These are phyloP conservation scores for Penicillium sp. DNA, from an alignment of 2,329 filamentous ascomycete species.

Conservation along the genomic window DNA sequence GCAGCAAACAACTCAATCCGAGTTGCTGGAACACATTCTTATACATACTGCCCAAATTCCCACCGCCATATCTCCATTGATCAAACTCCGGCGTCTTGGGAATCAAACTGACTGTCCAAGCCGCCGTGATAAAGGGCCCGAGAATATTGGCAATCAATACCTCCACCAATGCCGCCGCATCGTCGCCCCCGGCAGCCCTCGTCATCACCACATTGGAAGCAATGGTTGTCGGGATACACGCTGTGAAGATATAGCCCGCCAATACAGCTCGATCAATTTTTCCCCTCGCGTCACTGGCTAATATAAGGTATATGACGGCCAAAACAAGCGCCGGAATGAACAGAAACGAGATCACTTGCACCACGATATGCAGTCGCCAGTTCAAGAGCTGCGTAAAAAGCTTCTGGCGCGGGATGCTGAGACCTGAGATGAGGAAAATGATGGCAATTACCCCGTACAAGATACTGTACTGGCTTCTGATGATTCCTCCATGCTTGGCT, in stretches of 20 bases:
- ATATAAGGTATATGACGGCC: slow-evolving; percentile 52
- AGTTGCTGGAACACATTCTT: slow-evolving; percentile 65
- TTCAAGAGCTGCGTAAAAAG: slow-evolving; percentile 61
- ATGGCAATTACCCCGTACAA: slow-evolving; percentile 67
- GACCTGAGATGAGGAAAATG: slow-evolving; percentile 69
- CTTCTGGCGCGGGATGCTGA: slow-evolving; percentile 64
- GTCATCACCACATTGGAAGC: slow-evolving; percentile 75
- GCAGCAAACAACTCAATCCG: slow-evolving; percentile 64
- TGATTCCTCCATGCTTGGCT: slow-evolving; percentile 46
- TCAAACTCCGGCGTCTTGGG: slow-evolving; percentile 40
- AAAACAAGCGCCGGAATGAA: slow-evolving; percentile 64
- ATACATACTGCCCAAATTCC: slow-evolving; percentile 62
- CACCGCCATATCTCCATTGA: slow-evolving; percentile 46
- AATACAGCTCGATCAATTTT: slow-evolving; percentile 62
- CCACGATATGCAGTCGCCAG: slow-evolving; percentile 66
- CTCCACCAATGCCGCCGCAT: slow-evolving; percentile 64
- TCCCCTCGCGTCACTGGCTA: slow-evolving; percentile 45
- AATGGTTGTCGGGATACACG: slow-evolving; percentile 70
- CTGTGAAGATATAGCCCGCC: slow-evolving; percentile 64
- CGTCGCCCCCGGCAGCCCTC: slow-evolving; percentile 64
- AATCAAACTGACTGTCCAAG: slow-evolving; percentile 58
- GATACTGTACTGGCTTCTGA: slow-evolving; percentile 46
- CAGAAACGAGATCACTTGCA: slow-evolving; percentile 66
- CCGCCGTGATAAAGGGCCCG: slow-evolving; percentile 66
- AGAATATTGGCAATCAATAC: slow-evolving; percentile 68